These are phyloP conservation scores for Pythium sukuiense DNA, from an alignment of 352 stramenopile species.

Conservation along the genomic window DNA sequence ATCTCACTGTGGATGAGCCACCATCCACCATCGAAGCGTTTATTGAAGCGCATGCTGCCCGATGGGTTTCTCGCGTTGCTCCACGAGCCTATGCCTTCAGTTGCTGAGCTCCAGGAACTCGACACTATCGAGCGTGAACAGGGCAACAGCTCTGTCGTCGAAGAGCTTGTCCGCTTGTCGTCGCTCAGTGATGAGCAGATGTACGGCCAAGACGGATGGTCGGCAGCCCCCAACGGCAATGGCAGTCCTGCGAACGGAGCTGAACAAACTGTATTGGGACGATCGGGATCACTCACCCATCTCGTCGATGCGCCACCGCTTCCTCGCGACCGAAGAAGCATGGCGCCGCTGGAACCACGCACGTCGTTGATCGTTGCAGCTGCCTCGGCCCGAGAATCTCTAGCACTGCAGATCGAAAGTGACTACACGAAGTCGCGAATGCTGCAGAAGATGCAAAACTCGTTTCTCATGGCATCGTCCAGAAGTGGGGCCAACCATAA, in stretches of 20 bases:
- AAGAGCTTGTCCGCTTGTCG: slow-evolving; percentile 35
- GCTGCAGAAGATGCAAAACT: slow-evolving; percentile 28
- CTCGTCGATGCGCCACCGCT: slow-evolving; percentile 10
- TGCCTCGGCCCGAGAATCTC: slow-evolving; percentile 37
- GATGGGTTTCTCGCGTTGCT: slow-evolving; percentile 87
- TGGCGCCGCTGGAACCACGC: slow-evolving; percentile 33
- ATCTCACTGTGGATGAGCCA: slow-evolving; percentile 95
- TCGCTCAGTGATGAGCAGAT: slow-evolving; percentile 25
- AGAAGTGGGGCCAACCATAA: slow-evolving; percentile 1
- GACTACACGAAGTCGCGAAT: slow-evolving; percentile 27
- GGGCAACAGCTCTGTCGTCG: slow-evolving; percentile 23
- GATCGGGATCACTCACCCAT: slow-evolving; percentile 16
- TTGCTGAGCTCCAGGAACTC: slow-evolving; percentile 80
- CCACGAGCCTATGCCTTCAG: slow-evolving; percentile 79
- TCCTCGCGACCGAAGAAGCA: slow-evolving; percentile 10
- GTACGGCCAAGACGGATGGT: slow-evolving; percentile 24
- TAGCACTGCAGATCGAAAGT: slow-evolving; percentile 52
- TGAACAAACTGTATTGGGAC: background rate
- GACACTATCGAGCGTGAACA: slow-evolving; percentile 83
- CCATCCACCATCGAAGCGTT: slow-evolving; percentile 82
- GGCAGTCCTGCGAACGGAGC: background rate
- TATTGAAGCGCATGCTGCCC: slow-evolving; percentile 91
- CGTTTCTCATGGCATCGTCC: slow-evolving; percentile 19
- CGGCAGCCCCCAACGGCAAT: background rate
- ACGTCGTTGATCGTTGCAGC: slow-evolving; percentile 32